phyloP scores from a whole-genome alignment of 2,329 filamentous ascomycete genomes.

The Penicillium hordei region DNA sequence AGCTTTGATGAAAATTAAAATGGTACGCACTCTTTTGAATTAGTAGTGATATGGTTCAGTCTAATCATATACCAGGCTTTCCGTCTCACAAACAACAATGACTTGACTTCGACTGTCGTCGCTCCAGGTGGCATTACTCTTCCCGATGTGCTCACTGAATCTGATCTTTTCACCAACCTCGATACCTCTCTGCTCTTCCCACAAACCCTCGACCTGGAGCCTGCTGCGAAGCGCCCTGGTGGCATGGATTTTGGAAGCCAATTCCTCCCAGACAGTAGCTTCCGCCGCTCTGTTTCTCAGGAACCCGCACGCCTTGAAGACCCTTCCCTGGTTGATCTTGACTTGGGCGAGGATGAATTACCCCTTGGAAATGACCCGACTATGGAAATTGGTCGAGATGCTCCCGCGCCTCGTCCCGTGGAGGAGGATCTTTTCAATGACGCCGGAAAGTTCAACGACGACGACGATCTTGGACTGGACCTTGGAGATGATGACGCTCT shows the following conservation, averaged over 20 bases:
- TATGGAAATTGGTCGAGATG: constrained; percentile 89
- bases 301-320: constrained; percentile 60
- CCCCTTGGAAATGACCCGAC: constrained; percentile 66
- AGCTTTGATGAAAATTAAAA: constrained; percentile 95
- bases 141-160: constrained; percentile 88
- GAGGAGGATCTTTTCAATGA: constrained; percentile 56
- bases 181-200: constrained; percentile 83
- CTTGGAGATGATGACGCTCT: constrained; percentile 48
- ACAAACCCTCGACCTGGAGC: constrained; percentile 58
- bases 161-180: constrained; percentile 80
- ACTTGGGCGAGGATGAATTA: constrained; percentile 63
- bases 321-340: constrained; percentile 72
- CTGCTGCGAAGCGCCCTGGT: constrained; percentile 37
- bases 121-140: constrained; percentile 83
- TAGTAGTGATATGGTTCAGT: not conserved
- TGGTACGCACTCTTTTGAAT: constrained; percentile 59
- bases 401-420: constrained; percentile 63
- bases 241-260: constrained; percentile 67
- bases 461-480: constrained; percentile 53
- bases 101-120: constrained; percentile 79
- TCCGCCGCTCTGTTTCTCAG: constrained; percentile 48
- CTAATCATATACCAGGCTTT: constrained; percentile 67
- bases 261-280: constrained; percentile 68
- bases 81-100: constrained; percentile 89
- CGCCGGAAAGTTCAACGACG: constrained; percentile 64